Percentiles rank a stretch among this genome's conserved stretches.
phyloP scores from a whole-genome alignment of 306 rosid genomes.

The Lupinus albus region DNA sequence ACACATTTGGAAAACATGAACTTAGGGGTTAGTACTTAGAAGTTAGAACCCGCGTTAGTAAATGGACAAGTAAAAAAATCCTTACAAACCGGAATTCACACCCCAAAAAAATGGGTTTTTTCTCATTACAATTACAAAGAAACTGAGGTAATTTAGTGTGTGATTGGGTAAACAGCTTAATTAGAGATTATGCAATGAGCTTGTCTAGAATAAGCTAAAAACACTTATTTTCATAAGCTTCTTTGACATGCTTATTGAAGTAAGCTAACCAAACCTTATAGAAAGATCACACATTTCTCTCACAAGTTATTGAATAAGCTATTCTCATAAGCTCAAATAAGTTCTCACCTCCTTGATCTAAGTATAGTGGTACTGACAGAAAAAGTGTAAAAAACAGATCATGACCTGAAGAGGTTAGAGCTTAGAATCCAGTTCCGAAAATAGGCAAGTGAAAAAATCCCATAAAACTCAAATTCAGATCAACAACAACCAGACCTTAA shows the following conservation, averaged over 20 bases:
- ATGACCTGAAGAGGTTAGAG: conserved; percentile 21
- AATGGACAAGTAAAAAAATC: neutral
- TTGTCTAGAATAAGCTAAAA: too few relatives aligned
- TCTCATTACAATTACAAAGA: neutral
- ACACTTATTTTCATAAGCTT: too few relatives aligned
- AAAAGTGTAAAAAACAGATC: neutral
- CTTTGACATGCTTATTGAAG: too few relatives aligned
- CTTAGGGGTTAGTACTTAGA: neutral
- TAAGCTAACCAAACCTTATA: too few relatives aligned
- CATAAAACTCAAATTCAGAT: neutral
- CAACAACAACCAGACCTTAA: too few relatives aligned
- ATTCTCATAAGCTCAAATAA: too few relatives aligned
- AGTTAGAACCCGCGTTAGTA: neutral
- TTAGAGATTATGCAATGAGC: too few relatives aligned
- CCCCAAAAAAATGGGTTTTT: neutral
- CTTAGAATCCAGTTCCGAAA: neutral
- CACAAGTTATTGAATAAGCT: too few relatives aligned
- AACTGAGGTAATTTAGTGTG: neutral
- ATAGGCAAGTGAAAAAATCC: neutral
- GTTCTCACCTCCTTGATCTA: neutral
- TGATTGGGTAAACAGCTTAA: too few relatives aligned
- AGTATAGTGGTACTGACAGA: neutral
- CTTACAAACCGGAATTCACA: neutral
- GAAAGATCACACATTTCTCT: too few relatives aligned
- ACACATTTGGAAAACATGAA: neutral